Evolutionary conservation across 306 rosid genomes (phyloP).

Genomic region (Pyrus pyrifolia): DNA sequence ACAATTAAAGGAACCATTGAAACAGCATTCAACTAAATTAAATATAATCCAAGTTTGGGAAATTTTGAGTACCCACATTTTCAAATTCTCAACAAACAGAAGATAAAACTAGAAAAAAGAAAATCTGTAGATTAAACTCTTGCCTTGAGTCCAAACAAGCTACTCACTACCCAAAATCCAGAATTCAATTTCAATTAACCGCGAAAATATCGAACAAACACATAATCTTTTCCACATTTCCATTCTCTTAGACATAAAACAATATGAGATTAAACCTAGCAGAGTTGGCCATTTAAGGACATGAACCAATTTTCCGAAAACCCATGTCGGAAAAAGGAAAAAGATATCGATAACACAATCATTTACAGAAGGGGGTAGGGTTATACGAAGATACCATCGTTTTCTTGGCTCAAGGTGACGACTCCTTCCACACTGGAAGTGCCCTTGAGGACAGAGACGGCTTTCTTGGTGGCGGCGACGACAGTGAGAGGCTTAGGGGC

Average conservation of each 20-base stretch:
- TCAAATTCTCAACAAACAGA: neutral
- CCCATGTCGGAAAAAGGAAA: neutral
- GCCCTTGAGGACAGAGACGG: constrained; percentile 69
- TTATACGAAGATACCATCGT: constrained; percentile 29
- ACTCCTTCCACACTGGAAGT: constrained; percentile 56
- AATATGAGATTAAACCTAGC: neutral
- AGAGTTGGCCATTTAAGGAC: neutral
- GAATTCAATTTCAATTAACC: neutral
- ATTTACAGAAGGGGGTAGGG: neutral
- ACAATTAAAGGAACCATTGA: neutral
- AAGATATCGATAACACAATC: neutral
- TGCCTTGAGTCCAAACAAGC: neutral
- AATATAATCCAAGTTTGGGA: neutral
- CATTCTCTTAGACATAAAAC: neutral
- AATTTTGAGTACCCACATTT: neutral
- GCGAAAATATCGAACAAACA: neutral
- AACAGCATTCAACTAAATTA: neutral
- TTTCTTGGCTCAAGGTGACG: constrained; percentile 52
- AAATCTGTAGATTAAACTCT: neutral
- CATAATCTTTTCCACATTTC: neutral
- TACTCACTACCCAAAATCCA: neutral
- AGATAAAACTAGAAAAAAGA: neutral
- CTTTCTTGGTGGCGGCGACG: constrained; percentile 59
- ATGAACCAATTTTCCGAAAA: neutral
- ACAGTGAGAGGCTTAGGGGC: constrained; percentile 43